Base-by-base conservation (phyloP, 1,284 basidiomycete genomes). In the Ganoderma sinense region DNA sequence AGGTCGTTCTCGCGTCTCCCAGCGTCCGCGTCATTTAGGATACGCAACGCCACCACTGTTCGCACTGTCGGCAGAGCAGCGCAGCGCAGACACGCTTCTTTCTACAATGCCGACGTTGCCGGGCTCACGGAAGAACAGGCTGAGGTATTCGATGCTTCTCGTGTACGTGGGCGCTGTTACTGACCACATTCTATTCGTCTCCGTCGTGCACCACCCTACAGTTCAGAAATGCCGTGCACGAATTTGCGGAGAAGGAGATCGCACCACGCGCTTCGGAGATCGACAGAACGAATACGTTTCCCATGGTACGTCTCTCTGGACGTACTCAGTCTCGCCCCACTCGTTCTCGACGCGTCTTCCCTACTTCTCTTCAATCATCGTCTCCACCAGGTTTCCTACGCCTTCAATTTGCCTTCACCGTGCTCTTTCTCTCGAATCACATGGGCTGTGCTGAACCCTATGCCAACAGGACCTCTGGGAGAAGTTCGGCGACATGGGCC, bases 401-500 rank as follows among this genome's bases (percentile, higher is more conserved):
- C 45, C 11, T 18, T 10, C n/a, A 13, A 18, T 29, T 11, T 45
- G 18, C 29, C 45, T 33, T 23, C 39, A 10, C 16, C 4, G 29
- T 7, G 6, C n/a, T 13, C 45, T 33, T 31, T 1, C 23, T 29
- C 33, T 23, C 23, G 16, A 55, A 66, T 64, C 16, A 13, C 56
- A 39, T 39, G 39, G 11, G 18, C 14, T 14, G 33, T 8, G 53
- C 64, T 67, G 43, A 67, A 16, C 13, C 62, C 36, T 69, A 59
- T 29, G 69, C 63, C 64, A 68, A 20, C 77, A 96, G 94, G 92
- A 96, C 78, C 83, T 97, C 23, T 97, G 96, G 93, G 88, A 91
- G 75, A 96, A 96, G 81, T 84, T 97, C 33, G 96, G 96, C 11
- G 86, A 88, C 36, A 97, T 98, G 96, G 92, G 92, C 31, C 83